phyloP scores from a whole-genome alignment of 2,329 filamentous ascomycete species.

The Xylariales sp. region DNA sequence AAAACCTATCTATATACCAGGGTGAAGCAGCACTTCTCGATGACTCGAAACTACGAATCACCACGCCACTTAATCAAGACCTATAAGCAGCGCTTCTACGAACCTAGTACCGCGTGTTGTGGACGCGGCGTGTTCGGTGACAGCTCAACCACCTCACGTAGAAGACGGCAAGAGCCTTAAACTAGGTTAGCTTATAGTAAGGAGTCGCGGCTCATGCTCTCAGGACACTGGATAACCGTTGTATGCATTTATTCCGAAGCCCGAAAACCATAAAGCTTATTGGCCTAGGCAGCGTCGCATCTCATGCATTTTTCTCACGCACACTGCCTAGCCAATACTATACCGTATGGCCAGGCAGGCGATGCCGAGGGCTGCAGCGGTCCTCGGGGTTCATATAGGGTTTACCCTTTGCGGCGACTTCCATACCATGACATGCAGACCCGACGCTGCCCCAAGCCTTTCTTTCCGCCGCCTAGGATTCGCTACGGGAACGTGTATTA shows the following conservation, averaged over 20 bases:
- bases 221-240: not conserved
- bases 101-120: not conserved
- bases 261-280: not conserved
- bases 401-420: not conserved
- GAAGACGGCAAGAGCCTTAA: not conserved
- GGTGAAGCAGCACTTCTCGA: too few species aligned
- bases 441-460: not conserved
- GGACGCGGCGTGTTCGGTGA: not conserved
- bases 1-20: too few species aligned
- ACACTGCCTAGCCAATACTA: not conserved
- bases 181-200: not conserved
- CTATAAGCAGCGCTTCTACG: too few species aligned
- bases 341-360: not conserved
- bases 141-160: not conserved
- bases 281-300: not conserved
- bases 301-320: not conserved
- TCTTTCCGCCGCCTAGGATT: too few species aligned
- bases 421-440: not conserved
- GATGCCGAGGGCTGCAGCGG: slow-evolving; percentile 4
- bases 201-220: not conserved
- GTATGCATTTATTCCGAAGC: too few species aligned
- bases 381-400: not conserved
- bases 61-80: too few species aligned
- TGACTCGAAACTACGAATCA: too few species aligned
- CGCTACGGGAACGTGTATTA: too few species aligned